Conservation (phyloP, 176 grass and related monocot genomes). For the Hyparrhenia diplandra region DNA sequence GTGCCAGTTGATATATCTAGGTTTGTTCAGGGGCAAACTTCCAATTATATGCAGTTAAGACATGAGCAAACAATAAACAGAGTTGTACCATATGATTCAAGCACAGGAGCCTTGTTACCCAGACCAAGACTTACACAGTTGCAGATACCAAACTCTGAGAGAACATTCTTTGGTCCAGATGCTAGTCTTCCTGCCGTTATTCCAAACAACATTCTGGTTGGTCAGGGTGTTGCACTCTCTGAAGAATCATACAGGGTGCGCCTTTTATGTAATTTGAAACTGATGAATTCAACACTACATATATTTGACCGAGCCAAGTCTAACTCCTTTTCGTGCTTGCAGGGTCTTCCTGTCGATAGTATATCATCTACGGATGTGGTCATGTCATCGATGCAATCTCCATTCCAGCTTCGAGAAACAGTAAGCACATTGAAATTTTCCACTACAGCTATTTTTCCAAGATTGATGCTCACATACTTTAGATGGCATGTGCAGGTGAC, state of each 20-base stretch:
- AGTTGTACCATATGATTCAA: slow-evolving; percentile 19
- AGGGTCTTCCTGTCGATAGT: background rate
- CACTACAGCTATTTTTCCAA: background rate
- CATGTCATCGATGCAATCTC: slow-evolving; percentile 20
- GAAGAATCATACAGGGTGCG: slow-evolving; percentile 32
- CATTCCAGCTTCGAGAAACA: slow-evolving; percentile 17
- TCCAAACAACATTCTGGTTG: slow-evolving; percentile 18
- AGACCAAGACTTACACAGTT: slow-evolving; percentile 20
- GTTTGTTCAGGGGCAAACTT: slow-evolving; percentile 19
- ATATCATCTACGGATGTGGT: background rate
- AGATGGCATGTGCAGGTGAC: slow-evolving; percentile 23
- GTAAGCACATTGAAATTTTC: slow-evolving; percentile 15
- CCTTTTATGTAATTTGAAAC: slow-evolving; percentile 9
- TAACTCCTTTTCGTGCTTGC: slow-evolving; percentile 11
- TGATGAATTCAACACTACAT: background rate
- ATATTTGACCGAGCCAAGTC: slow-evolving; percentile 8
- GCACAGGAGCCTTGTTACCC: slow-evolving; percentile 5
- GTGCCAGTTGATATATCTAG: slow-evolving; percentile 15
- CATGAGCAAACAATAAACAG: background rate
- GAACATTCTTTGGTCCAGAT: slow-evolving; percentile 14
- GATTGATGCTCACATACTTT: slow-evolving; percentile 14
- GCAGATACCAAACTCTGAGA: slow-evolving; percentile 21
- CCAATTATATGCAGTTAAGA: slow-evolving; percentile 12
- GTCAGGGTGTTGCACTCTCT: slow-evolving; percentile 2
- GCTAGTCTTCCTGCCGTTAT: background rate